Conservation (phyloP, 176 grass and related monocot species). For the Urochloa ruziziensis region DNA sequence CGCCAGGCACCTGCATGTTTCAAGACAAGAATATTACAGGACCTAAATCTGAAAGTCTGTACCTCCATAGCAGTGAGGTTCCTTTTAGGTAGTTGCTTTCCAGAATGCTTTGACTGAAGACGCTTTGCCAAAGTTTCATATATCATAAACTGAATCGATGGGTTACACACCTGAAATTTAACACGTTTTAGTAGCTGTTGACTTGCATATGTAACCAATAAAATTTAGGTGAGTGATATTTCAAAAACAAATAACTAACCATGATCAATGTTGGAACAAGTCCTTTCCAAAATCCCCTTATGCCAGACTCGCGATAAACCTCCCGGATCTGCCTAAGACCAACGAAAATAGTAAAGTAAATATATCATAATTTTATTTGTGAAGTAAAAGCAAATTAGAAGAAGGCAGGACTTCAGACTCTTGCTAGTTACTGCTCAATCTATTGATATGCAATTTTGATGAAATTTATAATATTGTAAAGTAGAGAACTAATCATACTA, state of each 20-base stretch:
- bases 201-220: constrained; percentile 14
- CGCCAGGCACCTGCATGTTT: background rate
- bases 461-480: background rate
- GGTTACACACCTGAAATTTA: constrained; percentile 82
- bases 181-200: constrained; percentile 27
- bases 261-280: constrained; percentile 95
- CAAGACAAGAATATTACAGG: background rate
- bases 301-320: constrained; percentile 76
- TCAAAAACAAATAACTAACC: constrained; percentile 52
- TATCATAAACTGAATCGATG: constrained; percentile 99
- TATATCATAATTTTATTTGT: constrained; percentile 23
- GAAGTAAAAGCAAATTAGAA: constrained; percentile 29
- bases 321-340: constrained; percentile 61
- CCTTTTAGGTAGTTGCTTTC: constrained; percentile 52
- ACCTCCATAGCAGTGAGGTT: constrained; percentile 88
- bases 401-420: background rate
- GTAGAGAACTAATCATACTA: background rate
- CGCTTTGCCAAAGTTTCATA: constrained; percentile 87
- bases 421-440: background rate
- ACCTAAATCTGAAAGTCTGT: constrained; percentile 7
- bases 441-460: background rate
- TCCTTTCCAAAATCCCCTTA: constrained; percentile 98
- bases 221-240: constrained; percentile 10
- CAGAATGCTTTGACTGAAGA: constrained; percentile 57
- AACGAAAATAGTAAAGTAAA: constrained; percentile 14